phyloP scores from a whole-genome alignment of 371 early-diverging fungal genomes.

The Capillidium rhysosporum region DNA sequence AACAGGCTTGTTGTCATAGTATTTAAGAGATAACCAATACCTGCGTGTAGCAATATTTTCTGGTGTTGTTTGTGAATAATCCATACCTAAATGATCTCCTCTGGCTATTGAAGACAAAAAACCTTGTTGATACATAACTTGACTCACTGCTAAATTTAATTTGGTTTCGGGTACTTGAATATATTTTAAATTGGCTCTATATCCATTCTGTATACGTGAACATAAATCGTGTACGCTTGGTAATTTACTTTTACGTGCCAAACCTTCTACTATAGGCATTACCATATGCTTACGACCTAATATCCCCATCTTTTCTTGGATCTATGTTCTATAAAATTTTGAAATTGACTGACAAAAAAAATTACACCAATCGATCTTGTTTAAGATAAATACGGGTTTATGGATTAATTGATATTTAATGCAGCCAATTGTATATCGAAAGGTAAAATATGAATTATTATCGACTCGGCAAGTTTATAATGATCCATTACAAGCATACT shows the following conservation, averaged over 20 bases:
- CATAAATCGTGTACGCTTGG: slow-evolving; percentile 78
- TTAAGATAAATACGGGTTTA: neutral
- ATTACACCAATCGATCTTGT: neutral
- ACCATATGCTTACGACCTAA: neutral
- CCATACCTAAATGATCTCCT: slow-evolving; percentile 59
- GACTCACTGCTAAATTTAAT: slow-evolving; percentile 64
- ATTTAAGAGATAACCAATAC: slow-evolving; percentile 86
- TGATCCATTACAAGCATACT: neutral
- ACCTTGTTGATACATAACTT: slow-evolving; percentile 81
- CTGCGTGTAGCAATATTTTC: slow-evolving; percentile 71
- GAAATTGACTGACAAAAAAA: neutral
- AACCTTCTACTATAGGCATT: neutral
- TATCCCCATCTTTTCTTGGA: neutral
- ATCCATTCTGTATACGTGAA: slow-evolving; percentile 80
- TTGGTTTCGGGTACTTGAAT: slow-evolving; percentile 82
- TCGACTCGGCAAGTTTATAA: neutral
- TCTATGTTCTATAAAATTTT: neutral
- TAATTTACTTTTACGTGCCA: slow-evolving; percentile 19
- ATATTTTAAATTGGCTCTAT: slow-evolving; percentile 50
- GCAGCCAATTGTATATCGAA: too few species aligned
- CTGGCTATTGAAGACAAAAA: slow-evolving; percentile 59
- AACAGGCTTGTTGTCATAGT: slow-evolving; percentile 67
- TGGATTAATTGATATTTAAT: neutral
- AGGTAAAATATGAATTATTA: too few species aligned
- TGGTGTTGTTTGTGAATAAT: slow-evolving; percentile 57